Conservation (phyloP, 2,329 filamentous ascomycete species). For the Alternaria burnsii region DNA sequence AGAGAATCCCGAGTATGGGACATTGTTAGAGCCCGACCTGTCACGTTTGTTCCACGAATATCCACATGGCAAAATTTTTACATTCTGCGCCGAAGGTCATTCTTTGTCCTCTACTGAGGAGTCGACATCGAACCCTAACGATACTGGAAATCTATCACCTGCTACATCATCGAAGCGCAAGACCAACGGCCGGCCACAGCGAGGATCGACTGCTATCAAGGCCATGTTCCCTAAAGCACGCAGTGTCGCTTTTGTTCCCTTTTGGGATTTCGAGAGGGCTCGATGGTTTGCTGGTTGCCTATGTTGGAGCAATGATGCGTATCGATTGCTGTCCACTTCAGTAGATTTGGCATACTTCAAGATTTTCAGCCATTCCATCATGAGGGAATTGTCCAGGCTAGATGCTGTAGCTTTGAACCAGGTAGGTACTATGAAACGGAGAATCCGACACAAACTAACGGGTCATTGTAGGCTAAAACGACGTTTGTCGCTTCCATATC, state of each 20-base stretch:
- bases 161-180: slow-evolving; percentile 7
- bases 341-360: slow-evolving; percentile 48
- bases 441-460: neutral
- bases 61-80: slow-evolving; percentile 39
- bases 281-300: slow-evolving; percentile 50
- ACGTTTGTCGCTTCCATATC: slow-evolving; percentile 63
- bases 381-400: slow-evolving; percentile 64
- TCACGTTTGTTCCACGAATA: slow-evolving; percentile 33
- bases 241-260: slow-evolving; percentile 50
- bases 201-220: slow-evolving; percentile 57
- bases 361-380: slow-evolving; percentile 59
- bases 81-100: slow-evolving; percentile 25
- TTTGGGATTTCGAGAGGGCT: slow-evolving; percentile 51
- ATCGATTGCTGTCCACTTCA: slow-evolving; percentile 38
- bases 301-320: slow-evolving; percentile 44
- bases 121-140: slow-evolving; percentile 7
- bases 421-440: slow-evolving; percentile 3
- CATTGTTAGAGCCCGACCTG: slow-evolving; percentile 32
- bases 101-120: slow-evolving; percentile 34
- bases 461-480: slow-evolving; percentile 52
- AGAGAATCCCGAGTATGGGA: slow-evolving; percentile 9
- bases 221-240: slow-evolving; percentile 57
- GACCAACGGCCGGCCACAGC: slow-evolving; percentile 25
- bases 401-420: slow-evolving; percentile 57
- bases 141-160: slow-evolving; percentile 1